phyloP scores from a whole-genome alignment of 441 rosid species.

The Mallotus japonicus region DNA sequence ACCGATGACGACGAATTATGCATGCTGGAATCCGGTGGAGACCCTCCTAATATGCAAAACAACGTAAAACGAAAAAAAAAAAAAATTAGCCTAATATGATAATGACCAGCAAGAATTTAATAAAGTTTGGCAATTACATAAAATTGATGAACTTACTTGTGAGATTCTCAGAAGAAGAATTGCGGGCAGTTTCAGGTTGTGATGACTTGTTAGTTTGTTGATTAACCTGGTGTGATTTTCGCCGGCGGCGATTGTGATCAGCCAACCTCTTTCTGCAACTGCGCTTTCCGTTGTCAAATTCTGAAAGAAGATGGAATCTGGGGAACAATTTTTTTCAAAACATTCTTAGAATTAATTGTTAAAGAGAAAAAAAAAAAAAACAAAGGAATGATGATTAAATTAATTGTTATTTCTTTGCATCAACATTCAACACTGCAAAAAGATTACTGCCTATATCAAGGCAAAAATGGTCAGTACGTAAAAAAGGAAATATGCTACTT shows the following conservation, averaged over 20 bases:
- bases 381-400: neutral
- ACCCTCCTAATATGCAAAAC: constrained; percentile 30
- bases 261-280: constrained; percentile 93
- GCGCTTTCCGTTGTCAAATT: constrained; percentile 94
- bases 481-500: neutral
- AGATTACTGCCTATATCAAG: neutral
- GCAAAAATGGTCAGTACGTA: neutral
- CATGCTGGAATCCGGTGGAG: constrained; percentile 56
- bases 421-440: too few species aligned
- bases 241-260: constrained; percentile 90
- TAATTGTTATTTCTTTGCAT: too few species aligned
- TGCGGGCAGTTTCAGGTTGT: constrained; percentile 29
- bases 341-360: neutral
- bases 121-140: neutral
- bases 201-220: constrained; percentile 44
- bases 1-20: constrained; percentile 52
- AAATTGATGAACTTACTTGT: constrained; percentile 31
- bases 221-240: constrained; percentile 60
- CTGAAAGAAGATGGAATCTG: constrained; percentile 88
- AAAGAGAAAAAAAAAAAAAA: too few species aligned
- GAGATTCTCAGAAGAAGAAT: constrained; percentile 41
- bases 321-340: neutral
- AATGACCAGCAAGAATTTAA: too few species aligned
- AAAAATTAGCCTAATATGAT: too few species aligned
- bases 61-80: neutral